Percentiles rank a stretch among this genome's conserved stretches.
phyloP scores from a whole-genome alignment of 164 flowering plant genomes.

The Aristolochia californica region DNA sequence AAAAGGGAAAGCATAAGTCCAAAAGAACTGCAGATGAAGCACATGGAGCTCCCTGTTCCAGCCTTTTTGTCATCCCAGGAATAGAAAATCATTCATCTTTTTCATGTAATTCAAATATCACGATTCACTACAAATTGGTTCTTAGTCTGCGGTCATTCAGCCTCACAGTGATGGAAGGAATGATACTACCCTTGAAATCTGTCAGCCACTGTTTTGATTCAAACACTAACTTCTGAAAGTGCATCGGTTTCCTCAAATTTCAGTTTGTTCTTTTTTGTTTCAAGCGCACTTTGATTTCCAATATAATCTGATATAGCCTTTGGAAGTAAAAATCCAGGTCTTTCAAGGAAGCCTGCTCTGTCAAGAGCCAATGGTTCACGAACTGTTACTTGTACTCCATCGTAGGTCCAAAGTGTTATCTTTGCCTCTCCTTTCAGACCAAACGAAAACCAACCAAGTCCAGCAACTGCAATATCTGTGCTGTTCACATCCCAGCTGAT shows the following conservation, averaged over 20 bases:
- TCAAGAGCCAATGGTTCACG: conserved; percentile 92
- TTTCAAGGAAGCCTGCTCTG: conserved; percentile 66
- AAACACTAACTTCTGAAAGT: conserved; percentile 13
- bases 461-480: conserved; percentile 71
- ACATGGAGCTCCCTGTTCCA: no score
- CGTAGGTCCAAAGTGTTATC: conserved; percentile 56
- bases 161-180: no score
- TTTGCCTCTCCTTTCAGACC: conserved; percentile 90
- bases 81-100: no score
- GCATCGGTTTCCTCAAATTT: conserved; percentile 21
- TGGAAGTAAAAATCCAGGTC: conserved; percentile 85
- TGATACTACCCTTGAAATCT: no score
- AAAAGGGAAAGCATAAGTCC: no score
- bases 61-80: no score
- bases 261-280: conserved; percentile 34
- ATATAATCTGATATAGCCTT: conserved; percentile 79
- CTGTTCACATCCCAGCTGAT: conserved; percentile 82
- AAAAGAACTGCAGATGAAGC: no score
- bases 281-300: conserved; percentile 46
- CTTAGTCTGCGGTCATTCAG: no score
- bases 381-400: conserved; percentile 43
- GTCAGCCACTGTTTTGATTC: neutral
- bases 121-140: no score
- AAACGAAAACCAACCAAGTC: conserved; percentile 87
- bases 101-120: no score